These are phyloP conservation scores for Paulownia fortunei DNA, from an alignment of 257 asterid genomes.

Conservation along the genomic window DNA sequence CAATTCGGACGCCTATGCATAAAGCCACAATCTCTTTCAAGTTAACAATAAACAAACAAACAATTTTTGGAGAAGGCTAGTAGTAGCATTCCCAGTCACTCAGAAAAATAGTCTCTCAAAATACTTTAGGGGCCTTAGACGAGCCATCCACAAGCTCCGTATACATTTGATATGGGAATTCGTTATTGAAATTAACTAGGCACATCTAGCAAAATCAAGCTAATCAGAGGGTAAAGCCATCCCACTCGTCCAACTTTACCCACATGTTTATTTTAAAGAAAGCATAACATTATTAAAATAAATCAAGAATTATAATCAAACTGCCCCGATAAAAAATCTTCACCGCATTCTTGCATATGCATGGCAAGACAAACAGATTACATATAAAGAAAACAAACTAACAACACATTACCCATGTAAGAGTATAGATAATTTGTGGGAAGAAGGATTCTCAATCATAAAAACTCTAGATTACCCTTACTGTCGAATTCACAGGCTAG, in stretches of 20 bases:
- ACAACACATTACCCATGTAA: slow-evolving; percentile 1
- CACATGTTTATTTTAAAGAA: not conserved
- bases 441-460: not conserved
- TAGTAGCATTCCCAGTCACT: not conserved
- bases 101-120: not conserved
- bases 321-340: not conserved
- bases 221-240: not conserved
- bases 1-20: not conserved
- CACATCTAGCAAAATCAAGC: not conserved
- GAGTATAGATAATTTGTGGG: not conserved
- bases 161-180: not conserved
- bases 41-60: not conserved
- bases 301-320: not conserved
- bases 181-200: not conserved
- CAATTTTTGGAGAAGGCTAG: not conserved
- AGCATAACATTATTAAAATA: not conserved
- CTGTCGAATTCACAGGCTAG: slow-evolving; percentile 1
- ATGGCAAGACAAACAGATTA: not conserved
- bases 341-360: not conserved
- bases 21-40: slow-evolving; percentile 6
- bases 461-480: not conserved
- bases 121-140: not conserved
- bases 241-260: not conserved
- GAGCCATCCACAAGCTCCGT: slow-evolving; percentile 7
- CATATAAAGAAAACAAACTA: not conserved